Base-by-base conservation (phyloP, 2,329 filamentous ascomycete genomes). In the Pseudogymnoascus sp. region DNA sequence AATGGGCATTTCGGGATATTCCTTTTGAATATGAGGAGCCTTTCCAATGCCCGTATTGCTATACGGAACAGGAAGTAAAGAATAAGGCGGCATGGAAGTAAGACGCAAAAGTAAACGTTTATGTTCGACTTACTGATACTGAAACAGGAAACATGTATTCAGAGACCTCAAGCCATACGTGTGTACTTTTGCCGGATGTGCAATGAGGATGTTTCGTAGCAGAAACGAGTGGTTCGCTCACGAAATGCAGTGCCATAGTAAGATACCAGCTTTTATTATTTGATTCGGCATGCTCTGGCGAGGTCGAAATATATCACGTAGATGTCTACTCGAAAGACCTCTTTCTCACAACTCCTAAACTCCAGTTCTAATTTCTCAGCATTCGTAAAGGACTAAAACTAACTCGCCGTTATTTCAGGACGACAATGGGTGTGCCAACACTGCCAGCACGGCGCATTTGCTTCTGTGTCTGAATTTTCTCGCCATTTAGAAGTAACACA, bases 151-250 rank as follows among this genome's bases (percentile, higher is more conserved):
- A 37, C 73, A 76, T 63, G 70, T 74, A 3, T 71, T 73, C n/a
- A 65, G 65, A 11, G 73, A 75, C 59, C 66, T 75, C 2, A 72
- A 69, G 64, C 68, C 73, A 16, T 75, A 75, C 50, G 68, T 75
- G 0, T 75, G 74, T 66, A 75, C 74, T 10, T 71, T 72, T 44
- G 65, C 71, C 40, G 67, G 68, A 33, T 75, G 74, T 37, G 65
- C 70, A 1, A 37, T 69, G 23, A 65, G 63, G 23, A 66, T 73
- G 62, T 75, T 75, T 59, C 64, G 63, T 3, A 70, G 68, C 59
- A 65, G 70, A 1, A 66, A 70, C 33, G 66, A 71, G 21, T 75
- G 73, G 72, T 75, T 73, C 16, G 50, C 68, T 5, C 73, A 75
- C 47, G 72, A 75, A 60, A 47, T 75, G 14, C 67, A 72, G n/a